Evolutionary conservation across 345 rosid genomes (phyloP).

Genomic region (Lepidium aucheri): DNA sequence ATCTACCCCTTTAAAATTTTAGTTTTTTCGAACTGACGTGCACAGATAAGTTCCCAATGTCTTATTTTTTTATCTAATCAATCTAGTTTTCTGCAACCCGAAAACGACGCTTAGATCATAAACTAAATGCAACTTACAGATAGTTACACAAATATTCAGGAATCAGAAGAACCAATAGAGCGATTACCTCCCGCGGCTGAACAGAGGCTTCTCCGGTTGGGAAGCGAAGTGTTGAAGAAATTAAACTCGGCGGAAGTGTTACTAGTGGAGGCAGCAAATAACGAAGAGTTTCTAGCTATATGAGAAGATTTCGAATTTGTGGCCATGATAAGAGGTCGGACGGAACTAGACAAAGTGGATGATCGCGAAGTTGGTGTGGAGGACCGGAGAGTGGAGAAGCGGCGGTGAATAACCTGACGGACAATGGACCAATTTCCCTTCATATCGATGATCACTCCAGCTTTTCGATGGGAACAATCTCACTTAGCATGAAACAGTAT

Average conservation of each 20-base stretch:
- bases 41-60: background rate
- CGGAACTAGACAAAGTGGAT: background rate
- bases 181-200: constrained; percentile 14
- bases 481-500: background rate
- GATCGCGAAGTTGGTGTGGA: background rate
- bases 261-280: background rate
- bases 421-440: constrained; percentile 11
- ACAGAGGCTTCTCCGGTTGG: constrained; percentile 13
- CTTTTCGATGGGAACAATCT: background rate
- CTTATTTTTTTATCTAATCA: background rate
- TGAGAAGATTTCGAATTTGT: constrained; percentile 9
- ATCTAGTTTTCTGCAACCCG: background rate
- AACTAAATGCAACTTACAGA: background rate
- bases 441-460: constrained; percentile 3
- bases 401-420: constrained; percentile 14
- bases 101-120: background rate
- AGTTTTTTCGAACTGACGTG: too few relatives aligned
- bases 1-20: background rate
- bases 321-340: background rate
- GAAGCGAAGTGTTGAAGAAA: background rate
- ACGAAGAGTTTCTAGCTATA: background rate
- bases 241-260: background rate
- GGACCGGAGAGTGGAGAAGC: constrained; percentile 8
- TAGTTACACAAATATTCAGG: background rate
- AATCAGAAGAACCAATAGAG: background rate